Percentiles rank a stretch among this genome's conserved stretches.
Conservation (phyloP, 805 yeast species). For the Candida ascalaphidarum region DNA sequence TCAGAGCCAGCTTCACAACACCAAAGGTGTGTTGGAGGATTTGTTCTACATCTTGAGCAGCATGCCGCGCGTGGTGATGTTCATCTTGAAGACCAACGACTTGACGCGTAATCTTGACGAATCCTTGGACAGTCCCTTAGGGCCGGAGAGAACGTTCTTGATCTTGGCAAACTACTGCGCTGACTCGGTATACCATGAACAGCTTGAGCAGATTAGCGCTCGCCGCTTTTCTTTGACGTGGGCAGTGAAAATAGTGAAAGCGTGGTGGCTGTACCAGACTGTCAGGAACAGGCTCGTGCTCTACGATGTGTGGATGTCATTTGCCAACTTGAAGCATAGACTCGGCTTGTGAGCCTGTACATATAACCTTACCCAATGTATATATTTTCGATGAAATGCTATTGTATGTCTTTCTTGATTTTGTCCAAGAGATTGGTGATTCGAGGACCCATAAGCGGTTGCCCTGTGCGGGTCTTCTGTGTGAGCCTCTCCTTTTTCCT, state of each 20-base stretch:
- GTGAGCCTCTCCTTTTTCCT: constrained; percentile 30
- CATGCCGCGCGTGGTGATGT: constrained; percentile 78
- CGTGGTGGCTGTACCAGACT: constrained; percentile 27
- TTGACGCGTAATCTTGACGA: constrained; percentile 86
- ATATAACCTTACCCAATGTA: background rate
- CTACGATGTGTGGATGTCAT: constrained; percentile 23
- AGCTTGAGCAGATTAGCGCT: constrained; percentile 29
- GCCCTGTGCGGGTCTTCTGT: constrained; percentile 65
- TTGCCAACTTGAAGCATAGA: constrained; percentile 1
- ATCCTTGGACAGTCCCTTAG: constrained; percentile 68
- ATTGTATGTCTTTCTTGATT: constrained; percentile 42
- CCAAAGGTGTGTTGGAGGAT: constrained; percentile 57
- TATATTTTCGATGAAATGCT: background rate
- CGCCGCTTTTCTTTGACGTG: constrained; percentile 11
- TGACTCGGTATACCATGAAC: constrained; percentile 63
- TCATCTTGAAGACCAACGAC: constrained; percentile 91
- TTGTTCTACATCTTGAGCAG: constrained; percentile 71
- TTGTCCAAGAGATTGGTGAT: constrained; percentile 71
- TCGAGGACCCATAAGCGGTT: constrained; percentile 87
- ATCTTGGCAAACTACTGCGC: constrained; percentile 92
- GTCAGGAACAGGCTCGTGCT: constrained; percentile 22
- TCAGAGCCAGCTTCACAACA: constrained; percentile 49
- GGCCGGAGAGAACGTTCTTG: constrained; percentile 79
- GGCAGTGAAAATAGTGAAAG: constrained; percentile 7
- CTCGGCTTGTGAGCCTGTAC: no score